Percentiles rank a stretch among this genome's conserved stretches.
Conservation (phyloP, 164 flowering plant species). For the Nelumbo lutea region DNA sequence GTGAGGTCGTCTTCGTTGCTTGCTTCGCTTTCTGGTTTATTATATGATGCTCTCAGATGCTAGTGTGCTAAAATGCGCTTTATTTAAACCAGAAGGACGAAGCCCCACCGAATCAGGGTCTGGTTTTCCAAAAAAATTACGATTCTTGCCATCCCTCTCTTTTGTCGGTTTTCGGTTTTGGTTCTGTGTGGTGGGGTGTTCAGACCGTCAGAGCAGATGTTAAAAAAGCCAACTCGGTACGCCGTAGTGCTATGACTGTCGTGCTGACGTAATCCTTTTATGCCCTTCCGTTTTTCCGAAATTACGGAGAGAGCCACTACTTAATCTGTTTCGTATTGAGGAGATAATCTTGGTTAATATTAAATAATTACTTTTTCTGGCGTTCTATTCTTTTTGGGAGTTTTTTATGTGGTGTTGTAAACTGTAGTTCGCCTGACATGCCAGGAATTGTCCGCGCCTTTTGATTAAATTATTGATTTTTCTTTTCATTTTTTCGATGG, state of each 20-base stretch:
- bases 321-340: background rate
- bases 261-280: constrained; percentile 26
- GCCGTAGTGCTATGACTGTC: constrained; percentile 32
- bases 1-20: constrained; percentile 13
- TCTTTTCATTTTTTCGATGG: constrained; percentile 7
- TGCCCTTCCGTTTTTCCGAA: constrained; percentile 18
- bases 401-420: background rate
- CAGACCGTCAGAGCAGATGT: background rate
- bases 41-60: constrained; percentile 8
- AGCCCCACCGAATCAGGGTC: background rate
- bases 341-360: background rate
- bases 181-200: background rate
- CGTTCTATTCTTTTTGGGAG: background rate
- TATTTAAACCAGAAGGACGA: constrained; percentile 8
- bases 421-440: constrained; percentile 24
- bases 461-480: constrained; percentile 3
- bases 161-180: constrained; percentile 25
- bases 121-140: background rate
- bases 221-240: background rate
- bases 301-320: constrained; percentile 14
- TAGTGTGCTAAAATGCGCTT: constrained; percentile 25
- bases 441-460: constrained; percentile 26
- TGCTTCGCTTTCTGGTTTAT: background rate
- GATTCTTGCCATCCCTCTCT: constrained; percentile 22
- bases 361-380: background rate